Conservation (phyloP, 139 green algal genomes). For the Chlamydomonas asymmetrica region DNA sequence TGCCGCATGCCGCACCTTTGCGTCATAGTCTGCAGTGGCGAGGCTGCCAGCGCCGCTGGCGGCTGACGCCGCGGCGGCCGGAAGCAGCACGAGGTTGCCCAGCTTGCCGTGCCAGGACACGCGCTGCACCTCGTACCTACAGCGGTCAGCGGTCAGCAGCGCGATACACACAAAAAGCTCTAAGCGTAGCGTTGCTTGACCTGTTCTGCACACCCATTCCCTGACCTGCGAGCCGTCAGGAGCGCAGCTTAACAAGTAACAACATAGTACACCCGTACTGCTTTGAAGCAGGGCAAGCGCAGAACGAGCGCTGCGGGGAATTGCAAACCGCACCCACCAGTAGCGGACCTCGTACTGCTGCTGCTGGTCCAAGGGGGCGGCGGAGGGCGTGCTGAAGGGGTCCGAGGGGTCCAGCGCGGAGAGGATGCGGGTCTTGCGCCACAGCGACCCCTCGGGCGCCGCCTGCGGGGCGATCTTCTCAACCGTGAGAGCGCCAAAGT, state of each 20-base stretch:
- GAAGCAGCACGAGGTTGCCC: slow-evolving; percentile 61
- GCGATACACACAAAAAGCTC: too few relatives aligned
- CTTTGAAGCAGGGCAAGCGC: too few relatives aligned
- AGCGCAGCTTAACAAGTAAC: too few relatives aligned
- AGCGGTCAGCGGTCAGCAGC: too few relatives aligned
- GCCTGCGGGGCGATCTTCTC: slow-evolving; percentile 35
- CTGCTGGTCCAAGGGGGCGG: too few relatives aligned
- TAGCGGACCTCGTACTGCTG: too few relatives aligned
- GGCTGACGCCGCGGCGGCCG: slow-evolving; percentile 1
- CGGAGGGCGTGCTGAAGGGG: neutral
- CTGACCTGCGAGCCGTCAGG: too few relatives aligned
- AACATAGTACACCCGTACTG: too few relatives aligned
- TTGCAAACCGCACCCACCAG: too few relatives aligned
- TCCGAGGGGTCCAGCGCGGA: slow-evolving; percentile 5
- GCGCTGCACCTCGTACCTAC: slow-evolving; percentile 53
- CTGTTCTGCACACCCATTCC: too few relatives aligned
- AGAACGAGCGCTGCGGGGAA: too few relatives aligned
- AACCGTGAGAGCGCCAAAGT: slow-evolving; percentile 1
- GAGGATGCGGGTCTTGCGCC: slow-evolving; percentile 28
- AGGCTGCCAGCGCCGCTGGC: neutral
- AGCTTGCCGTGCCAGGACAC: slow-evolving; percentile 53
- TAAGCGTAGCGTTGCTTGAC: too few relatives aligned
- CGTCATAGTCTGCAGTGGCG: slow-evolving; percentile 26
- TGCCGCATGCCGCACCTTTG: slow-evolving; percentile 28
- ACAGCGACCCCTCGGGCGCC: slow-evolving; percentile 47